These are phyloP conservation scores for Acidomyces sp. DNA, from an alignment of 495 filamentous ascomycete species.

Conservation along the genomic window DNA sequence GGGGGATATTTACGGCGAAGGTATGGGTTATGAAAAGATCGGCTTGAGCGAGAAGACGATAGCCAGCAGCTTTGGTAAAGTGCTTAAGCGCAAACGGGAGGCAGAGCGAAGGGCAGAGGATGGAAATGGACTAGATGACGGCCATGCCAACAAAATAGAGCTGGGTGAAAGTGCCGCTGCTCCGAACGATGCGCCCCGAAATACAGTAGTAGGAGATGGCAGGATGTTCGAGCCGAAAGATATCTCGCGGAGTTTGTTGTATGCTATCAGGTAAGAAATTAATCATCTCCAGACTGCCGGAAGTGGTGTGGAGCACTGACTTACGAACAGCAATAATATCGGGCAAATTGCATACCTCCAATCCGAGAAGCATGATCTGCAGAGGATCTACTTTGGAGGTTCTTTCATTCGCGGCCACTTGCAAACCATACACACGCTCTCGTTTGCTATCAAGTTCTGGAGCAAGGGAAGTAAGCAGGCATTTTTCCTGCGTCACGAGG, in stretches of 20 bases:
- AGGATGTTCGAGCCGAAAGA: slow-evolving; percentile 48
- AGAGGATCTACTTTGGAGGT: slow-evolving; percentile 93
- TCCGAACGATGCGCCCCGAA: slow-evolving; percentile 3
- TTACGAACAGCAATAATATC: slow-evolving; percentile 67
- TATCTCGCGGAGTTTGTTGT: slow-evolving; percentile 60
- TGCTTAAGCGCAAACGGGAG: slow-evolving; percentile 70
- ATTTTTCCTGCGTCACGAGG: slow-evolving; percentile 91
- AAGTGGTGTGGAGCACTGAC: slow-evolving; percentile 4
- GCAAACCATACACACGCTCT: slow-evolving; percentile 94
- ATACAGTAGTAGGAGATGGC: slow-evolving; percentile 15
- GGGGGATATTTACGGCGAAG: slow-evolving; percentile 93
- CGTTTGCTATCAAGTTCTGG: slow-evolving; percentile 95
- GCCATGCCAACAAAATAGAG: slow-evolving; percentile 27
- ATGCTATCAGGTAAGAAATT: slow-evolving; percentile 55
- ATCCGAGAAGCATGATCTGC: slow-evolving; percentile 77
- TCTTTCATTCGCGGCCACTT: slow-evolving; percentile 92
- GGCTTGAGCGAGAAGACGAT: slow-evolving; percentile 88
- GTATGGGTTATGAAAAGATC: slow-evolving; percentile 87
- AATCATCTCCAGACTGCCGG: slow-evolving; percentile 14
- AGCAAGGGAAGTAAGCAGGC: slow-evolving; percentile 86
- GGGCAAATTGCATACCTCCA: slow-evolving; percentile 95
- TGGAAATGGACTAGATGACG: slow-evolving; percentile 46
- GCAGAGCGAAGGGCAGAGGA: slow-evolving; percentile 71
- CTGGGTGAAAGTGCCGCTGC: background rate
- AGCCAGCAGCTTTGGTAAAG: slow-evolving; percentile 91